These are phyloP conservation scores for Botryotinia narcissicola DNA, from an alignment of 2,329 filamentous ascomycete genomes.

Conservation along the genomic window DNA sequence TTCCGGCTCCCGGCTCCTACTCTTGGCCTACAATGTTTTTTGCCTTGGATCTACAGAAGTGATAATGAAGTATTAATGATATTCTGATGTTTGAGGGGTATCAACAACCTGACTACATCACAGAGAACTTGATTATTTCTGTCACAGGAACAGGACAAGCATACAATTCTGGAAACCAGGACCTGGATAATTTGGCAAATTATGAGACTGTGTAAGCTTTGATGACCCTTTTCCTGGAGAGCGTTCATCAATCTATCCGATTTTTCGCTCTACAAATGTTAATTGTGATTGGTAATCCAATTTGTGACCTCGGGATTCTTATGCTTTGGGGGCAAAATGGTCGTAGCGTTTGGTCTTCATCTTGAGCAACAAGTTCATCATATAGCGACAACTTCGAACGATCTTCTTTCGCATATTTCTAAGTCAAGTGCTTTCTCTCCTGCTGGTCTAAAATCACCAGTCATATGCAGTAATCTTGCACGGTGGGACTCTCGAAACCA, in stretches of 20 bases:
- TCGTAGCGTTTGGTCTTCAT: background rate
- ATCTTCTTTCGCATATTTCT: background rate
- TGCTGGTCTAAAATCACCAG: background rate
- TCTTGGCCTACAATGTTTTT: background rate
- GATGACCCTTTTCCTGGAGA: background rate
- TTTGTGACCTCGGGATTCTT: background rate
- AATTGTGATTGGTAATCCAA: background rate
- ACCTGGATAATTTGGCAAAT: background rate
- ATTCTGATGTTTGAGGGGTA: too few relatives aligned
- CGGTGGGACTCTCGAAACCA: background rate
- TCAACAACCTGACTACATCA: background rate
- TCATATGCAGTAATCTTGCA: background rate
- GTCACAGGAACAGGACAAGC: background rate
- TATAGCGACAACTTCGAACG: background rate
- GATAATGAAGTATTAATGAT: too few relatives aligned
- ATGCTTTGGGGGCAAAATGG: accelerated
- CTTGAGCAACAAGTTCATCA: background rate
- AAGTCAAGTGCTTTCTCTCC: background rate
- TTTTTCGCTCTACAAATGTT: background rate
- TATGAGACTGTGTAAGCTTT: background rate
- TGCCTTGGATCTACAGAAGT: background rate
- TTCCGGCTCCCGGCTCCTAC: background rate
- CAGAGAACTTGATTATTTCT: background rate
- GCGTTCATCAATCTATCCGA: background rate
- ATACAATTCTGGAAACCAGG: background rate